A percentile compares a stretch with the other conserved stretches of the same genome.
Evolutionary conservation across 495 filamentous ascomycete genomes (phyloP).

Genomic region (Daldinia caldariorum): DNA sequence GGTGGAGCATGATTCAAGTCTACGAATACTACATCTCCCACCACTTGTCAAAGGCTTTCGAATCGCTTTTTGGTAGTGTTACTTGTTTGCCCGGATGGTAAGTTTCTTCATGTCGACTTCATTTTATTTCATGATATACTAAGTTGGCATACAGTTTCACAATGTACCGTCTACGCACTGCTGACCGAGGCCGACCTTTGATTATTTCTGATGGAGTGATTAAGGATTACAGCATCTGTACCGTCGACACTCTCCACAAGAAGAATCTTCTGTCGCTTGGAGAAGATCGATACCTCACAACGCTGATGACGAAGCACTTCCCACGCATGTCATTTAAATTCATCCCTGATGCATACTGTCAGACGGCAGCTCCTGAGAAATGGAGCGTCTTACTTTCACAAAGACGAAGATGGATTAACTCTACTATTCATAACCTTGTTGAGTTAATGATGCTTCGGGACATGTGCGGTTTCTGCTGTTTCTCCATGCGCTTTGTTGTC

Average conservation of each 20-base stretch:
- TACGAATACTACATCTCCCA: slow-evolving; percentile 99
- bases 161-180: slow-evolving; percentile 96
- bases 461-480: slow-evolving; percentile 98
- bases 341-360: slow-evolving; percentile 88
- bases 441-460: slow-evolving; percentile 89
- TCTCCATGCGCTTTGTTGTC: slow-evolving; percentile 98
- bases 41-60: slow-evolving; percentile 92
- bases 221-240: slow-evolving; percentile 83
- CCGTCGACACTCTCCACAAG: slow-evolving; percentile 96
- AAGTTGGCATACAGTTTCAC: slow-evolving; percentile 75
- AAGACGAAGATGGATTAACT: slow-evolving; percentile 98
- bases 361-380: slow-evolving; percentile 90
- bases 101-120: slow-evolving; percentile 49
- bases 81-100: slow-evolving; percentile 99
- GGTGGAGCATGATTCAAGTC: slow-evolving; percentile 99
- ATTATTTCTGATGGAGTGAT: slow-evolving; percentile 91
- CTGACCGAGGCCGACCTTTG: slow-evolving; percentile 88
- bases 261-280: slow-evolving; percentile 96
- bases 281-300: slow-evolving; percentile 97
- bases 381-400: slow-evolving; percentile 95
- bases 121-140: slow-evolving; percentile 31
- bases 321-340: slow-evolving; percentile 97
- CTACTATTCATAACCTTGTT: slow-evolving; percentile 92
- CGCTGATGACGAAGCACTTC: slow-evolving; percentile 97
- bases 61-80: slow-evolving; percentile 93